phyloP scores from a whole-genome alignment of 495 filamentous ascomycete species.

The Margaritispora aquatica region DNA sequence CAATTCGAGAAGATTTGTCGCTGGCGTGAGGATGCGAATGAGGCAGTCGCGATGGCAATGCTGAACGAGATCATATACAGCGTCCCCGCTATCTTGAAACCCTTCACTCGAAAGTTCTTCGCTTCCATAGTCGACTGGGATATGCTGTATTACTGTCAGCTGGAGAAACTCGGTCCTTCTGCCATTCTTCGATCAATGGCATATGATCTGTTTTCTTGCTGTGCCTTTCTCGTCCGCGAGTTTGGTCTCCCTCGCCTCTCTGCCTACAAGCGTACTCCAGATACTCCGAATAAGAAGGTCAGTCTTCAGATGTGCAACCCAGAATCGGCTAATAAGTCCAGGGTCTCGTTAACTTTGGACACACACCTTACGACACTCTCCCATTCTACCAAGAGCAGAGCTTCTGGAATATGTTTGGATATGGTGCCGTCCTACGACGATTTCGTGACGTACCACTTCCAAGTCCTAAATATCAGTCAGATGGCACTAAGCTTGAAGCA shows the following conservation, averaged over 20 bases:
- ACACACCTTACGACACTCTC: constrained; percentile 10
- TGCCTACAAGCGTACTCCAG: neutral
- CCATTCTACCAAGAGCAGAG: constrained; percentile 6
- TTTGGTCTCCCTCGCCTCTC: neutral
- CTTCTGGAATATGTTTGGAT: constrained; percentile 2
- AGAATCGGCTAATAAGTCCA: neutral
- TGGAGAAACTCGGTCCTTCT: constrained; percentile 8
- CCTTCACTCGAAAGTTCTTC: constrained; percentile 2
- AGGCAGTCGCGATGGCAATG: constrained; percentile 1
- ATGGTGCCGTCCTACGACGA: neutral
- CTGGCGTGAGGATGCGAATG: constrained; percentile 8
- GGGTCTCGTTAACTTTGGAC: constrained; percentile 5
- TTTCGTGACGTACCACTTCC: constrained; percentile 3
- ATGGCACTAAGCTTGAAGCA: constrained; percentile 6
- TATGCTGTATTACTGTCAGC: constrained; percentile 4
- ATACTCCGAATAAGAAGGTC: constrained; percentile 1
- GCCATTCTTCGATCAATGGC: neutral
- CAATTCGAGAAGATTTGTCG: constrained; percentile 8
- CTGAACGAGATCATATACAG: constrained; percentile 3
- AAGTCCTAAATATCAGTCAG: neutral
- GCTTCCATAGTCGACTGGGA: constrained; percentile 2
- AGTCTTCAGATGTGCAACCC: neutral
- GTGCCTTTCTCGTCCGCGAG: neutral
- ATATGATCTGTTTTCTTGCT: neutral
- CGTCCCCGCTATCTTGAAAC: constrained; percentile 3